Base-by-base conservation (phyloP, 2,329 filamentous ascomycete genomes). In the Plenodomus lindquistii region DNA sequence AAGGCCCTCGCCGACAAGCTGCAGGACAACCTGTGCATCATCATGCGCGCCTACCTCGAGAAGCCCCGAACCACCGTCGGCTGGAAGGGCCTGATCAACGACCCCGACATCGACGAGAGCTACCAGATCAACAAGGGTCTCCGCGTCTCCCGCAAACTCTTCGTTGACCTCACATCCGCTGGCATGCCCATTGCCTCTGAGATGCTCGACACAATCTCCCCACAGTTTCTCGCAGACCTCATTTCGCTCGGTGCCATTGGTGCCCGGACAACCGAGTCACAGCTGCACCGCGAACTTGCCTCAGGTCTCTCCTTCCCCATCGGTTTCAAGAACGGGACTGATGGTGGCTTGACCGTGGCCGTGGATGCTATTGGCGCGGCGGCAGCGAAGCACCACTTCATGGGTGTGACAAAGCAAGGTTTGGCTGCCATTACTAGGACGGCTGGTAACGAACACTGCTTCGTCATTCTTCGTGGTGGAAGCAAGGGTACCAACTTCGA, bases 61-160 rank as follows among this genome's bases (percentile, higher is more conserved):
- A 99, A 99, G 82, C 94, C 94, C 36, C 87, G 94, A 53, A 99
- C 94, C 41, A 99, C 94, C 0, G 92, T 99, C 41, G 94, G 94
- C 71, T 99, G 94, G 94, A 99, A 99, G 79, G 94, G 94, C 43
- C 81, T 99, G 73, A 97, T 99, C 82, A 99, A 99, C 77, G 94
- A 99, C 74, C 94, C 94, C 2, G 92, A 97, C 67, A 96, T 99
- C 72, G 91, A 99, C 75, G 87, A 94, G 73, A 94, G 88, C 69
- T 99, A 89, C 87, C 85, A 96, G 79, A 99, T 99, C 81, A 99
- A 99, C 85, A 97, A 97, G 82, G 94, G 94, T 44, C 83, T 99
- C 47, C 85, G 91, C 22, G 85, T 96, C 48, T 93, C 89, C n/a
- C 84, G 94, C 64, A 88, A 96, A 77, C 82, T 99, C 70, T 99